phyloP scores from a whole-genome alignment of 2,329 filamentous ascomycete genomes.

The Apiospora phragmitis region DNA sequence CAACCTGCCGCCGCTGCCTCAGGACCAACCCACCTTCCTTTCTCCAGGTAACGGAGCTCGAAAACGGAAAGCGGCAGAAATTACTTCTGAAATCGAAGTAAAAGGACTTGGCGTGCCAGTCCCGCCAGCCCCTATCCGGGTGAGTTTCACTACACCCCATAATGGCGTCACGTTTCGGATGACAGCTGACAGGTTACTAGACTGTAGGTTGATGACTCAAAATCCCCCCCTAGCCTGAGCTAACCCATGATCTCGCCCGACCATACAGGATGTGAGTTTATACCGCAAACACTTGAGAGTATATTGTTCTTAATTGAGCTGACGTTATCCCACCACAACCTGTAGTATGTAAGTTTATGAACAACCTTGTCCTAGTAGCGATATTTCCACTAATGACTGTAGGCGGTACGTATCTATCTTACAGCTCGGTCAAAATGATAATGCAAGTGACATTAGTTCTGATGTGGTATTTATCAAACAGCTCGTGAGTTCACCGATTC shows the following conservation, averaged over 20 bases:
- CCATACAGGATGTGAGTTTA: neutral
- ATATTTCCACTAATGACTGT: neutral
- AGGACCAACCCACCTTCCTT: no score
- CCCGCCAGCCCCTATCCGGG: neutral
- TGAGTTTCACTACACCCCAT: neutral
- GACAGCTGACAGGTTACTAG: neutral
- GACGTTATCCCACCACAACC: no score
- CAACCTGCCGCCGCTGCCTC: neutral
- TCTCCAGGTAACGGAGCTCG: no score
- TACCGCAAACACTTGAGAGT: no score
- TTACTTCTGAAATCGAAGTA: no score
- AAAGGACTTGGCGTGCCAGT: neutral
- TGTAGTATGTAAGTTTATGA: neutral
- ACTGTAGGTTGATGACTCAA: neutral
- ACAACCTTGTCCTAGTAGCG: no score
- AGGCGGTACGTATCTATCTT: neutral
- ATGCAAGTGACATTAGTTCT: no score
- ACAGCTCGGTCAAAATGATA: neutral
- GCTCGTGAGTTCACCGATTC: neutral
- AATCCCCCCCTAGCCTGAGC: neutral
- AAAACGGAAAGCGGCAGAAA: no score
- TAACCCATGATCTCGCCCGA: neutral
- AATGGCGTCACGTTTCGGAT: no score
- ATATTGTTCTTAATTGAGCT: no score
- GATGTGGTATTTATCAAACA: neutral